Conservation (phyloP, 345 rosid genomes). For the Eucalyptus microcorys region DNA sequence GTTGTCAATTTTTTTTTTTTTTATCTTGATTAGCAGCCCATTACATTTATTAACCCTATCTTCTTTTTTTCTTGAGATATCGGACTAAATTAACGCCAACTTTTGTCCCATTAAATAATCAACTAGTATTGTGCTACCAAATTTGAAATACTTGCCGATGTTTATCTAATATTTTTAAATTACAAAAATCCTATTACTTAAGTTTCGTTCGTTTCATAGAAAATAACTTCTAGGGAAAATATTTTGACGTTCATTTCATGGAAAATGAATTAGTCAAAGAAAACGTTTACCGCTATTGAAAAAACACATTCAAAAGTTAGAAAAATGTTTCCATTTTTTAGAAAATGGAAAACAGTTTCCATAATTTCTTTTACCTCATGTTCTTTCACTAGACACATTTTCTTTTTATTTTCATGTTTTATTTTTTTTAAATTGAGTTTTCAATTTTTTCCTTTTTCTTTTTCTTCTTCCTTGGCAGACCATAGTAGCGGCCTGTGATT, state of each 20-base stretch:
- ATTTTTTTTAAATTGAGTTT: no score
- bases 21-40: not conserved
- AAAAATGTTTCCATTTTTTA: no score
- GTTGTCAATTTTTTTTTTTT: not conserved
- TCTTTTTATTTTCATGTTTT: no score
- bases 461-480: no score
- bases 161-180: not conserved
- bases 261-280: no score
- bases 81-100: not conserved
- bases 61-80: not conserved
- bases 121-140: not conserved
- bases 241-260: no score
- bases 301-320: no score
- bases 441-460: no score
- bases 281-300: accelerated
- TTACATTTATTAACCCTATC: not conserved
- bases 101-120: not conserved
- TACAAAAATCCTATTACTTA: not conserved
- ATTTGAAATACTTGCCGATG: not conserved
- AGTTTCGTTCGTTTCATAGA: accelerated
- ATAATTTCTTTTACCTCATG: no score
- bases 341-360: no score
- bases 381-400: no score
- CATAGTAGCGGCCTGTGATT: accelerated
- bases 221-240: no score